Percentiles rank a stretch among this genome's conserved stretches.
Evolutionary conservation across 2,329 filamentous ascomycete genomes (phyloP).

Genomic region (Clonostachys rhizophaga): DNA sequence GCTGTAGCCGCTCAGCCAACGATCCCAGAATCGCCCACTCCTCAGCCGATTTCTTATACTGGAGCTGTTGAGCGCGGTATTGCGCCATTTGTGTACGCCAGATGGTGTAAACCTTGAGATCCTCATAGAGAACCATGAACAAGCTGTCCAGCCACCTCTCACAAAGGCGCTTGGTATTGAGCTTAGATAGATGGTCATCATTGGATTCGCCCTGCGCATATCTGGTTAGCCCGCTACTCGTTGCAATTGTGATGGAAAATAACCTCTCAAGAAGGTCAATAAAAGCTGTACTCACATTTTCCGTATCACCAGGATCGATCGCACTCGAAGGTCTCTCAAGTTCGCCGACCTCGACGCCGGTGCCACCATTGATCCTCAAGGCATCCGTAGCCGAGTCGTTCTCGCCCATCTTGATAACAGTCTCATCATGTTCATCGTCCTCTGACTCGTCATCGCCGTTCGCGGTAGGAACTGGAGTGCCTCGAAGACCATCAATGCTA

Average conservation of each 20-base stretch:
- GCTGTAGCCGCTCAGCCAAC: constrained; percentile 87
- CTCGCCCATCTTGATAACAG: constrained; percentile 18
- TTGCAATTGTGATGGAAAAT: not conserved
- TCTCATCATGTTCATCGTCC: constrained; percentile 25
- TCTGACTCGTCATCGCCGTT: constrained; percentile 38
- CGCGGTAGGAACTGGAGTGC: constrained; percentile 57
- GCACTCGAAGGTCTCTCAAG: constrained; percentile 79
- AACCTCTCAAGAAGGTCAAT: not conserved
- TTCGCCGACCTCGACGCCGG: constrained; percentile 29
- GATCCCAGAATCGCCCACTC: constrained; percentile 98
- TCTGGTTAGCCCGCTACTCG: not conserved
- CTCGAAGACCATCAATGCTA: constrained; percentile 73
- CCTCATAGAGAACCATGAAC: constrained; percentile 99
- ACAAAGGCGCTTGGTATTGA: constrained; percentile 95
- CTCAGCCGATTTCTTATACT: constrained; percentile 94
- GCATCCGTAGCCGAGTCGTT: constrained; percentile 19
- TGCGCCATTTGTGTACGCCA: constrained; percentile 98
- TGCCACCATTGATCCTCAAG: constrained; percentile 21
- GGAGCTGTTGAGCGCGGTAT: constrained; percentile 85
- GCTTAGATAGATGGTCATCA: constrained; percentile 76
- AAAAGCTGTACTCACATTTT: constrained; percentile 49
- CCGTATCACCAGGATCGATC: constrained; percentile 68
- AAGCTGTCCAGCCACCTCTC: constrained; percentile 97
- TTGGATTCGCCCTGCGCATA: constrained; percentile 50
- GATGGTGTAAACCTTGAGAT: constrained; percentile 96